Evolutionary conservation across 352 stramenopile genomes (phyloP).

Genomic region (Globisporangium apiculatum): DNA sequence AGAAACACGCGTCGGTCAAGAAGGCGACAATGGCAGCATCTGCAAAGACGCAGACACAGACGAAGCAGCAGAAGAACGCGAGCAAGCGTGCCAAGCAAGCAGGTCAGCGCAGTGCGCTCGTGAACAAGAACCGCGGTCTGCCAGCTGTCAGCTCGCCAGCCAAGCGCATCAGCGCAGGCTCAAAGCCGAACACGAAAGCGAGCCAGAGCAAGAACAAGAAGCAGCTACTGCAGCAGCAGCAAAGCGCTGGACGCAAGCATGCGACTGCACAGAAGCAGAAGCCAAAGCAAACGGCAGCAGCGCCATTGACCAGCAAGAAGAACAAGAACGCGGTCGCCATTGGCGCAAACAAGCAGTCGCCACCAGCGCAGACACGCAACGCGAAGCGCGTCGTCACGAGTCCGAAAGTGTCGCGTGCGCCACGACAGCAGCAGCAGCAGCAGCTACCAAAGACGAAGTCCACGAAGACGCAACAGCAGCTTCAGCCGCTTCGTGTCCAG

Average conservation of each 20-base stretch:
- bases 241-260: neutral
- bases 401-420: slow-evolving; percentile 4
- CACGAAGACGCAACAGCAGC: slow-evolving; percentile 7
- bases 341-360: slow-evolving; percentile 2
- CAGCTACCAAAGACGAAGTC: slow-evolving; percentile 1
- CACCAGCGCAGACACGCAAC: slow-evolving; percentile 10
- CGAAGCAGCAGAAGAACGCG: slow-evolving; percentile 14
- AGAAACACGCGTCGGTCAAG: slow-evolving; percentile 13
- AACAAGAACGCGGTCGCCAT: neutral
- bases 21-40: slow-evolving; percentile 13
- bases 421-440: slow-evolving; percentile 9
- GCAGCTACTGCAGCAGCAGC: neutral
- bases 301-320: neutral
- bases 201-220: slow-evolving; percentile 1
- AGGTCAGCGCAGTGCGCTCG: slow-evolving; percentile 27
- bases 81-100: slow-evolving; percentile 9
- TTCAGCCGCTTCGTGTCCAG: slow-evolving; percentile 6
- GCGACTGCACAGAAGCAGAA: too few species aligned
- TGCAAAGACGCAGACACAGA: slow-evolving; percentile 9
- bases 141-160: neutral
- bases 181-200: neutral
- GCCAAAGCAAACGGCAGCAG: neutral
- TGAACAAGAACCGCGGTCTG: slow-evolving; percentile 44
- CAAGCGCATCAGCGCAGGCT: too few species aligned
- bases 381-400: slow-evolving; percentile 7